These are phyloP conservation scores for Schizochytrium sp. DNA, from an alignment of 108 stramenopile species.

Conservation along the genomic window DNA sequence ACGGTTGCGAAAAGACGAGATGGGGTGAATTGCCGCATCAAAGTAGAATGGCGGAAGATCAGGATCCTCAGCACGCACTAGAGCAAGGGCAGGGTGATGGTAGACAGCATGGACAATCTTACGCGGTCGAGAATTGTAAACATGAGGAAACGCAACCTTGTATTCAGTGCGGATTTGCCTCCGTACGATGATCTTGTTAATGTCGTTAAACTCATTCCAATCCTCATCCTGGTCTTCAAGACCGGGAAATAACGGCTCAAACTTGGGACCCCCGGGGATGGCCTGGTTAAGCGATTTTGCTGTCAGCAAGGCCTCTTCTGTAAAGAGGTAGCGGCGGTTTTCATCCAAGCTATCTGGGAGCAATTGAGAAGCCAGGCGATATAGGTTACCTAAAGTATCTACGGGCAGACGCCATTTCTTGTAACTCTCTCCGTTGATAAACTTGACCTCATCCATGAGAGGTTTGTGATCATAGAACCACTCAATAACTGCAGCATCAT, in stretches of 20 bases:
- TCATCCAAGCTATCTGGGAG: conserved; percentile 85
- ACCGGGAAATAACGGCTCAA: conserved; percentile 97
- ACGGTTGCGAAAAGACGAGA: conserved; percentile 80
- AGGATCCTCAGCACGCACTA: conserved; percentile 84
- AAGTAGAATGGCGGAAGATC: conserved; percentile 81
- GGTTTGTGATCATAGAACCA: conserved; percentile 83
- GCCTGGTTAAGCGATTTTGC: conserved; percentile 98
- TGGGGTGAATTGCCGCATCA: conserved; percentile 88
- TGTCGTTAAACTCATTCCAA: conserved; percentile 99
- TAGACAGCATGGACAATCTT: conserved; percentile 86
- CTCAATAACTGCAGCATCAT: conserved; percentile 78
- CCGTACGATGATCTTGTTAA: conserved; percentile 97
- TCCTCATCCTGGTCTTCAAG: conserved; percentile 94
- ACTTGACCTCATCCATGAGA: conserved; percentile 66
- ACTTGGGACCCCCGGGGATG: conserved; percentile 99
- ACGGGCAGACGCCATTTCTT: conserved; percentile 91
- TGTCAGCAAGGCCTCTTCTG: conserved; percentile 92
- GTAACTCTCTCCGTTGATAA: conserved; percentile 93
- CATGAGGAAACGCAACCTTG: conserved; percentile 93
- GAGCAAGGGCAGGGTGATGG: conserved; percentile 91
- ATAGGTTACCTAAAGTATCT: conserved; percentile 91
- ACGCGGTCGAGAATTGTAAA: conserved; percentile 97
- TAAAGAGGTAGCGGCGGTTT: conserved; percentile 93
- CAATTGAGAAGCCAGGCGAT: conserved; percentile 92
- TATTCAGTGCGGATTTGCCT: conserved; percentile 97